These are phyloP conservation scores for Aspergillus ibericus DNA, from an alignment of 2,329 filamentous ascomycete genomes.

Conservation along the genomic window DNA sequence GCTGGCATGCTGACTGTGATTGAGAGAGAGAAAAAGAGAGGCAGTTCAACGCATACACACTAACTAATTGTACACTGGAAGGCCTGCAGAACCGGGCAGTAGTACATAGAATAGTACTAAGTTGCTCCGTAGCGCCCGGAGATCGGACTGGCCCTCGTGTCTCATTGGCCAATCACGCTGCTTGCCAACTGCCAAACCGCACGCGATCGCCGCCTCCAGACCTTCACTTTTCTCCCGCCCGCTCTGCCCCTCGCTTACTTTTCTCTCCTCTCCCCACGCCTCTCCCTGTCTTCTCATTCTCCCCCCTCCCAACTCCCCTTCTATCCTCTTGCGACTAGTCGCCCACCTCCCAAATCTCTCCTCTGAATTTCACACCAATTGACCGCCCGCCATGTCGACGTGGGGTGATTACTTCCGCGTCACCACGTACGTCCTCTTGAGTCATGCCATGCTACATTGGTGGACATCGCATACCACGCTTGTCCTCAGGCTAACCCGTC, in stretches of 20 bases:
- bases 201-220: constrained; percentile 1
- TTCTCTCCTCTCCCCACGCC: constrained; percentile 1
- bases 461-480: neutral
- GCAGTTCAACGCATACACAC: no score
- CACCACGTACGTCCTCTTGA: constrained; percentile 64
- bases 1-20: neutral
- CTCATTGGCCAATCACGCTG: neutral
- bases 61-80: no score
- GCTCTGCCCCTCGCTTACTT: neutral
- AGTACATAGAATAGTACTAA: no score
- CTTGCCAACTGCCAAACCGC: no score
- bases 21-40: neutral
- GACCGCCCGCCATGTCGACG: constrained; percentile 68
- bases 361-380: neutral
- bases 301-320: neutral
- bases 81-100: neutral
- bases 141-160: no score
- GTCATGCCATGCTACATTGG: neutral
- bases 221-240: constrained; percentile 2
- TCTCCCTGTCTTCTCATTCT: neutral
- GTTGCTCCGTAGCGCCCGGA: no score
- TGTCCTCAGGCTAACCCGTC: neutral
- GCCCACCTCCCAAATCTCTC: neutral
- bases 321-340: neutral
- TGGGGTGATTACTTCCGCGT: constrained; percentile 82